These are phyloP conservation scores for Lentinula detonsa DNA, from an alignment of 768 basidiomycete species.

Conservation along the genomic window DNA sequence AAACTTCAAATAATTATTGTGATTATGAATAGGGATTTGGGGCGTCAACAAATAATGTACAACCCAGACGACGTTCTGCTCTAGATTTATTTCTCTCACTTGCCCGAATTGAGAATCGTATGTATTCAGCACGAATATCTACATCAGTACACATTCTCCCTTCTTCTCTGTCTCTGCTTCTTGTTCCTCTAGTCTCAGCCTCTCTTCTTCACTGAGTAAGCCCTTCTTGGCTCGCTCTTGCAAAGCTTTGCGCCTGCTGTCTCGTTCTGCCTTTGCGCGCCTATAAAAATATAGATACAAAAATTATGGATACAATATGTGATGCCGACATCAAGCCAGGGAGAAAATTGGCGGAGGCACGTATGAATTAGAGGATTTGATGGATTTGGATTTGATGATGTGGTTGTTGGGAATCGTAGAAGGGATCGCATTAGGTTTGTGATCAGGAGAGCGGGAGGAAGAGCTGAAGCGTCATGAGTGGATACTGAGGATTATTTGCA, in stretches of 20 bases:
- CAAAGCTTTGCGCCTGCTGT: constrained; percentile 66
- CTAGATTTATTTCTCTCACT: too few relatives aligned
- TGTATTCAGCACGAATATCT: constrained; percentile 11
- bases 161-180: constrained; percentile 18
- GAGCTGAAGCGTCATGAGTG: constrained; percentile 65
- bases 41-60: too few relatives aligned
- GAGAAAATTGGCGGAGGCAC: constrained; percentile 66
- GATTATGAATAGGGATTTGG: too few relatives aligned
- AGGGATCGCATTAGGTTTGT: constrained; percentile 9
- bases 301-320: constrained; percentile 19
- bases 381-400: constrained; percentile 25
- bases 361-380: constrained; percentile 38
- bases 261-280: constrained; percentile 69
- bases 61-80: too few relatives aligned
- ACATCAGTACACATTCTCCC: constrained; percentile 38
- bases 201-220: constrained; percentile 50
- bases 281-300: constrained; percentile 29
- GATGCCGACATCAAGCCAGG: constrained; percentile 41
- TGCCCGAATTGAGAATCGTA: too few relatives aligned
- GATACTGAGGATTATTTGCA: constrained; percentile 29
- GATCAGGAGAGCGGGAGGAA: constrained; percentile 19
- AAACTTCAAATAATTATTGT: too few relatives aligned
- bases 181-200: constrained; percentile 38
- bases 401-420: constrained; percentile 20
- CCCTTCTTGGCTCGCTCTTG: constrained; percentile 71